Conservation (phyloP, 208 protist species). For the Entamoeba dispar region DNA sequence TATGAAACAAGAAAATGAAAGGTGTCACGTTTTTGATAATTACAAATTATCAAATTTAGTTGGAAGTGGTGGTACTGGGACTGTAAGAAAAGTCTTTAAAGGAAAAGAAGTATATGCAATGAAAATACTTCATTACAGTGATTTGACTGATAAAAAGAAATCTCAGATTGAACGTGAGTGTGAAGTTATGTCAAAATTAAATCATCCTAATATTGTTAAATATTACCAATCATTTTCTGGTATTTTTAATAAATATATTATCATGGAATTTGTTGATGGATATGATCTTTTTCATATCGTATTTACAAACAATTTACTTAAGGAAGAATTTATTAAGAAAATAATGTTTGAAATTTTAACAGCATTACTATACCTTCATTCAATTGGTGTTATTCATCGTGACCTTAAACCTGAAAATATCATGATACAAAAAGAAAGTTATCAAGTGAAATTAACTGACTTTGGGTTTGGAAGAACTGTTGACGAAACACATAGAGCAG, state of each 20-base stretch:
- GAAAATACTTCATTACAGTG: background rate
- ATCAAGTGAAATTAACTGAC: background rate
- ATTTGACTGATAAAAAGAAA: background rate
- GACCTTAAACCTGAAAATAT: background rate
- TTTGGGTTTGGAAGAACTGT: background rate
- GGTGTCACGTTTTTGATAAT: background rate
- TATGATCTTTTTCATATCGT: background rate
- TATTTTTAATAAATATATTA: background rate
- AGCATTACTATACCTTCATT: background rate
- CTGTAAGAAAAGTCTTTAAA: background rate
- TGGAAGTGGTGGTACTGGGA: background rate
- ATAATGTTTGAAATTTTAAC: background rate
- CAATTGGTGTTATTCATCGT: background rate
- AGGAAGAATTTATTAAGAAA: background rate
- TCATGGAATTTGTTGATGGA: background rate
- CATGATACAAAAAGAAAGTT: background rate
- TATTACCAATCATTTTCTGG: background rate
- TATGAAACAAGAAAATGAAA: background rate
- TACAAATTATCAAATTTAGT: background rate
- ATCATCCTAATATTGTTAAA: background rate
- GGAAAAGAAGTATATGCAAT: background rate
- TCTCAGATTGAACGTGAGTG: background rate
- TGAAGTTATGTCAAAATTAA: background rate
- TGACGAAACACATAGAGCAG: background rate
- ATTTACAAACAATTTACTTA: background rate